Evolutionary conservation across 1,139 yeast genomes (phyloP), one percentile per base, ranked within the genome.

Genomic region (Pichia sp.): DNA sequence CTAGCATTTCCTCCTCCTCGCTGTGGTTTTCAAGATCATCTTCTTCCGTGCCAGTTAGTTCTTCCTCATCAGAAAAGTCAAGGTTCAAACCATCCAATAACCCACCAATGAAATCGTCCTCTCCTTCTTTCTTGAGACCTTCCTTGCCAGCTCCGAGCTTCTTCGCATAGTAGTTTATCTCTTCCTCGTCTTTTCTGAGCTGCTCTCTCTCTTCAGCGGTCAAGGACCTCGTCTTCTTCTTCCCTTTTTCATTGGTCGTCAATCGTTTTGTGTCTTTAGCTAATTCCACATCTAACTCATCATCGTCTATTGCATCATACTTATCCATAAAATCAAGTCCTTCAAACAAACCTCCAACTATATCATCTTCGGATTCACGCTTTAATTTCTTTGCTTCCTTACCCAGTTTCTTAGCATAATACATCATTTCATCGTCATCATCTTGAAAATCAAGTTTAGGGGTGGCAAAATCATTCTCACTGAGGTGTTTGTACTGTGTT

Each of bases 91-190:
- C 96, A 37, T 86, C 62, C 17, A 58, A 42, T 9, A 58, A 33
- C 3, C 58, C 56, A 10, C 60, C 62, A 31, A 58, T 41, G 3
- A 51, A 19, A 37, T 58, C 62, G 32, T 53, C 55, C 13, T 51
- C 55, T 16, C 45, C 54, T 21, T 46, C 38, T 23, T 50, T 52
- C 11, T 34, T 28, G 3, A 58, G 35, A 4, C 41, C 41, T 25
- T 47, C 45, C 3, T 45, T 43, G 25, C 47, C 45, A 22, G 56
- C 41, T 1, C 94, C 94, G 16, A 88, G 64, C 50, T 83, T 80
- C 46, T 81, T 83, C 3, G 96, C 91, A 55, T 86, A 88, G 53
- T 78, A 86, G 18, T 72, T 77, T 60, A 86, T 79, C 28, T 88
- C 96, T 36, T 74, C 77, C 39, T 86, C 94, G 50, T 86, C 95